These are phyloP conservation scores for Streptanthus diversifolius DNA, from an alignment of 345 rosid genomes.

Conservation along the genomic window DNA sequence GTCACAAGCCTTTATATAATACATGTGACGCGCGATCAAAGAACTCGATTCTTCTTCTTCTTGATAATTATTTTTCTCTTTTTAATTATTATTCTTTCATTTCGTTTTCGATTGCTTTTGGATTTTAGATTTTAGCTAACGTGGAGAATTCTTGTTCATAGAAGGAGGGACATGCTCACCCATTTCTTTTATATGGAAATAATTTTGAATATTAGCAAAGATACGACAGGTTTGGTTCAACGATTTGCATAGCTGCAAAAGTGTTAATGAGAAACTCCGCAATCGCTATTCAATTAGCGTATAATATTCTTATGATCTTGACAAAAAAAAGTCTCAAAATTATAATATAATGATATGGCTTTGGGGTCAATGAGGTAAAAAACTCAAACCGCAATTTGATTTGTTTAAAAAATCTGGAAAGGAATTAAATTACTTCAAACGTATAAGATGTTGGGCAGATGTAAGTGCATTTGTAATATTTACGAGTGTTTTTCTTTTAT, in stretches of 20 bases:
- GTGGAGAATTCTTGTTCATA: conserved; percentile 34
- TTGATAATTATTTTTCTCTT: conserved; percentile 10
- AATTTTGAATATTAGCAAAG: conserved; percentile 1
- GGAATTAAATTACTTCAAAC: not conserved
- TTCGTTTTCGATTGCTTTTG: conserved; percentile 27
- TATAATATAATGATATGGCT: not conserved
- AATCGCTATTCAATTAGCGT: not conserved
- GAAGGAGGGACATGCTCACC: conserved; percentile 5
- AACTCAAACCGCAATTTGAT: not conserved
- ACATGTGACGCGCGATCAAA: conserved; percentile 26
- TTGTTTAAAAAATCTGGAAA: not conserved
- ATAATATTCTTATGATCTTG: not conserved
- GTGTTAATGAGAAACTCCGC: not conserved
- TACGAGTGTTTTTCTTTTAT: too few species aligned
- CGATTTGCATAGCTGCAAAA: conserved; percentile 11
- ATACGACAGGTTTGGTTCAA: conserved; percentile 31
- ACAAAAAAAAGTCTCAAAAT: not conserved
- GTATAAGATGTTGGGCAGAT: not conserved
- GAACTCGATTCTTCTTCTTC: conserved; percentile 36
- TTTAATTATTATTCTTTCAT: conserved; percentile 2
- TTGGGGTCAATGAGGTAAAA: not conserved
- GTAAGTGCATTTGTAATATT: not conserved
- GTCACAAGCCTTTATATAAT: conserved; percentile 17
- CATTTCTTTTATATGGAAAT: not conserved
- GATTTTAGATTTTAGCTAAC: conserved; percentile 35